A percentile compares a stretch with the other conserved stretches of the same genome.
Conservation (phyloP, 305 asterid genomes). For the Striga hermonthica region DNA sequence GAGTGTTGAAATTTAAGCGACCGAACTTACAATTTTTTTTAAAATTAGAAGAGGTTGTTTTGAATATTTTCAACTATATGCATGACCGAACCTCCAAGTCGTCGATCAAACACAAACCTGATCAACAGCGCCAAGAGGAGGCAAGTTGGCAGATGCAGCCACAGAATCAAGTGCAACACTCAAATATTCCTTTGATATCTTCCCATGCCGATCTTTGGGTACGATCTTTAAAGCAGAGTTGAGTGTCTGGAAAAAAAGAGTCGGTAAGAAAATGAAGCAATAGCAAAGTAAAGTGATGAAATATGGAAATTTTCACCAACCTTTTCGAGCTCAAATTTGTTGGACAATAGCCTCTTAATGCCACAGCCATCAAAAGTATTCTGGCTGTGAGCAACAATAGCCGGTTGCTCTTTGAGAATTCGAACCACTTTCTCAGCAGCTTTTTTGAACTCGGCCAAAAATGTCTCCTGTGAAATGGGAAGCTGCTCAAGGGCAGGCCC, state of each 20-base stretch:
- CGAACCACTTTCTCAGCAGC: slow-evolving; percentile 51
- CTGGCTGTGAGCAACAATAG: slow-evolving; percentile 87
- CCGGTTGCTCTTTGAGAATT: slow-evolving; percentile 76
- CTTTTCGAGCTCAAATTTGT: slow-evolving; percentile 84
- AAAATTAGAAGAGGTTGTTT: too few species aligned
- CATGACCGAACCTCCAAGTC: too few species aligned
- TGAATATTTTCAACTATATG: too few species aligned
- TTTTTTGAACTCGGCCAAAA: slow-evolving; percentile 53
- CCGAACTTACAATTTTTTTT: too few species aligned
- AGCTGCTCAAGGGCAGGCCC: slow-evolving; percentile 37
- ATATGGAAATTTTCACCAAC: slow-evolving; percentile 26
- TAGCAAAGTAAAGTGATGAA: not conserved
- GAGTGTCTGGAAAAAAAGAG: slow-evolving; percentile 40
- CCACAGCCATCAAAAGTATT: slow-evolving; percentile 81
- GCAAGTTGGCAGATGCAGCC: slow-evolving; percentile 76
- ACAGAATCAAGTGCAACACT: slow-evolving; percentile 65
- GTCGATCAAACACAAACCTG: slow-evolving; percentile 53
- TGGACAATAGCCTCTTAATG: slow-evolving; percentile 62
- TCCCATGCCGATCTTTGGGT: slow-evolving; percentile 62
- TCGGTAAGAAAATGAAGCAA: not conserved
- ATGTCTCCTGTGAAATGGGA: slow-evolving; percentile 62
- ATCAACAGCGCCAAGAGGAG: slow-evolving; percentile 74
- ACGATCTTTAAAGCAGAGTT: slow-evolving; percentile 49
- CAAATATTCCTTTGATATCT: slow-evolving; percentile 59
- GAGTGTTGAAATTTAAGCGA: too few species aligned